Evolutionary conservation across 495 filamentous ascomycete genomes (phyloP).

Genomic region (Staphylotrichum longicolle): DNA sequence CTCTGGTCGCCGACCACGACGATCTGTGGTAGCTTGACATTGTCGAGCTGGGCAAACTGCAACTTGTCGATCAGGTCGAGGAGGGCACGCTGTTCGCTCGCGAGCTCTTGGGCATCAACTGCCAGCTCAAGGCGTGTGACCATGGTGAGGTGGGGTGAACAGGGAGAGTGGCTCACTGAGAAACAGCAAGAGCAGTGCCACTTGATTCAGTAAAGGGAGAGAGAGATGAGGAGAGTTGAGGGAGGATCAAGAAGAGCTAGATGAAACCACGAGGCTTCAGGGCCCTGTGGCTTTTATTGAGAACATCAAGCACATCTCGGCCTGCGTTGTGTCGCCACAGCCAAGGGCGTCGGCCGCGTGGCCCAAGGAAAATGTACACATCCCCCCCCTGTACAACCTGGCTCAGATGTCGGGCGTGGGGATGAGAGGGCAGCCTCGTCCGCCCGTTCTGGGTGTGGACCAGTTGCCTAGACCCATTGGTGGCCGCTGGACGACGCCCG

Average conservation of each 20-base stretch:
- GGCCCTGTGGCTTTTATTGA: not conserved
- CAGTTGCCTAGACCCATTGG: not conserved
- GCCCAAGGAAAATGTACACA: not conserved
- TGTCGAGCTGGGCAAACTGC: constrained; percentile 42
- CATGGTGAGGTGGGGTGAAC: constrained; percentile 16
- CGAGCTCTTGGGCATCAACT: constrained; percentile 38
- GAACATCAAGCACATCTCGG: not conserved
- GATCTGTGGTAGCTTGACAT: constrained; percentile 61
- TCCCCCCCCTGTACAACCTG: not conserved
- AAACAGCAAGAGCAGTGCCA: too few species aligned
- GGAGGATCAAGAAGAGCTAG: not conserved
- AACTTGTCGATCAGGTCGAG: constrained; percentile 44
- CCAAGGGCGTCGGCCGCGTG: constrained; percentile 5
- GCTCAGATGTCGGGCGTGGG: not conserved
- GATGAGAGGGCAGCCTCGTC: constrained; percentile 1
- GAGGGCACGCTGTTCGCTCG: constrained; percentile 36
- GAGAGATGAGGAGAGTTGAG: too few species aligned
- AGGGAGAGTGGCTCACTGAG: too few species aligned
- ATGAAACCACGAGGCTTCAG: not conserved
- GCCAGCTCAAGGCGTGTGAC: constrained; percentile 33
- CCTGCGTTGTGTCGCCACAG: constrained; percentile 4
- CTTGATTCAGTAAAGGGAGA: too few species aligned
- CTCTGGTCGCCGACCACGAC: constrained; percentile 74
- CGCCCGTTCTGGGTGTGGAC: not conserved
- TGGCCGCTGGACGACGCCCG: constrained; percentile 6